Evolutionary conservation across 176 grass and related monocot genomes (phyloP).

Genomic region (Olyra latifolia): DNA sequence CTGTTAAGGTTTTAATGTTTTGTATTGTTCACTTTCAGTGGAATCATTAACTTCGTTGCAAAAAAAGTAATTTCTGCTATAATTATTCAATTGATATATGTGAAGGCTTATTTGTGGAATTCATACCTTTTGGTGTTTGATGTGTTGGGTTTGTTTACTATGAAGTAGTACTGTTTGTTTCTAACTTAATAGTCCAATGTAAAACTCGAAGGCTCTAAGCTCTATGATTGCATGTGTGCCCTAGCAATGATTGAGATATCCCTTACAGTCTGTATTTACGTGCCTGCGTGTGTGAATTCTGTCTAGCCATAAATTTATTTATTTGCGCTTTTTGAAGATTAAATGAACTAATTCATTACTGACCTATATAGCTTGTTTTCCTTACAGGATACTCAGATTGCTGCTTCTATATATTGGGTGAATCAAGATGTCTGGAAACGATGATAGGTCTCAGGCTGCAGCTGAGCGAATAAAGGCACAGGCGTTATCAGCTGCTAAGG

Average conservation of each 20-base stretch:
- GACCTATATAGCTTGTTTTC: not conserved
- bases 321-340: not conserved
- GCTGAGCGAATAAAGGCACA: conserved; percentile 62
- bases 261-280: not conserved
- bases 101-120: not conserved
- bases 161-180: not conserved
- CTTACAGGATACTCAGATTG: conserved; percentile 3
- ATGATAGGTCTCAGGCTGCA: conserved; percentile 53
- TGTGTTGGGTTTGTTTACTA: not conserved
- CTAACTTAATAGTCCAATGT: not conserved
- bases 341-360: not conserved
- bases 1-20: too few relatives aligned
- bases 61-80: not conserved
- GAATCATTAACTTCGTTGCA: not conserved
- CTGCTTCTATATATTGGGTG: not conserved
- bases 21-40: too few relatives aligned
- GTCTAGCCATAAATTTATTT: not conserved
- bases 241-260: not conserved
- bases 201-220: not conserved
- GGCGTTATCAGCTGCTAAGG: conserved; percentile 62
- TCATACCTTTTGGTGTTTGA: not conserved
- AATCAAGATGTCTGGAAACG: conserved; percentile 62
- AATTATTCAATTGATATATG: not conserved
- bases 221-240: not conserved
- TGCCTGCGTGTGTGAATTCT: not conserved